These are phyloP conservation scores for Heracleum sosnowskyi DNA, from an alignment of 129 eudicot genomes.

Conservation along the genomic window DNA sequence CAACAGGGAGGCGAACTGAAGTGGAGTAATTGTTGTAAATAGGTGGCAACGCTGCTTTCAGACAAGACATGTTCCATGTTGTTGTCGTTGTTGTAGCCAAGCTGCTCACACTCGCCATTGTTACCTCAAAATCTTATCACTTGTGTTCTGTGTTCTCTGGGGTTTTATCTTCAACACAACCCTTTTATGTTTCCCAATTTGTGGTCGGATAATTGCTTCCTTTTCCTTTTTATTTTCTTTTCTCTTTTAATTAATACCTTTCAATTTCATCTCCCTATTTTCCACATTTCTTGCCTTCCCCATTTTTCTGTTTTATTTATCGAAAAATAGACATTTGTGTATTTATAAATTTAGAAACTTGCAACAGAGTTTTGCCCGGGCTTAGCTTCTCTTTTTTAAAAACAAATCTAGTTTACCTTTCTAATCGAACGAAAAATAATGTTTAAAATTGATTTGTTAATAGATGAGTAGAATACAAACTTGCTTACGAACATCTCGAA, in stretches of 20 bases:
- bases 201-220: background rate
- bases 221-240: background rate
- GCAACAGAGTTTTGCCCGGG: too few relatives aligned
- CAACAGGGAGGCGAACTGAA: constrained; percentile 25
- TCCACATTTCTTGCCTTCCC: too few relatives aligned
- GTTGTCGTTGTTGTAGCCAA: constrained; percentile 38
- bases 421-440: too few relatives aligned
- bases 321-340: background rate
- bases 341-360: background rate
- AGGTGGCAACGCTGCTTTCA: constrained; percentile 56
- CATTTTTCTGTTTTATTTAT: too few relatives aligned
- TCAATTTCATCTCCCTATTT: too few relatives aligned
- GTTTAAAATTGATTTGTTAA: too few relatives aligned
- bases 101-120: constrained; percentile 28
- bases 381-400: too few relatives aligned
- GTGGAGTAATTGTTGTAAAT: constrained; percentile 7
- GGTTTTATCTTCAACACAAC: background rate
- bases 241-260: too few relatives aligned
- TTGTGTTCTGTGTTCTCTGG: background rate
- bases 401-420: too few relatives aligned
- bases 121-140: background rate
- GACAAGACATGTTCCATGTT: constrained; percentile 60
- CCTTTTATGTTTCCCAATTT: background rate
- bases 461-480: too few relatives aligned
- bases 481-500: too few relatives aligned